Conservation (phyloP, 257 asterid species). For the Nemophila menziesii region DNA sequence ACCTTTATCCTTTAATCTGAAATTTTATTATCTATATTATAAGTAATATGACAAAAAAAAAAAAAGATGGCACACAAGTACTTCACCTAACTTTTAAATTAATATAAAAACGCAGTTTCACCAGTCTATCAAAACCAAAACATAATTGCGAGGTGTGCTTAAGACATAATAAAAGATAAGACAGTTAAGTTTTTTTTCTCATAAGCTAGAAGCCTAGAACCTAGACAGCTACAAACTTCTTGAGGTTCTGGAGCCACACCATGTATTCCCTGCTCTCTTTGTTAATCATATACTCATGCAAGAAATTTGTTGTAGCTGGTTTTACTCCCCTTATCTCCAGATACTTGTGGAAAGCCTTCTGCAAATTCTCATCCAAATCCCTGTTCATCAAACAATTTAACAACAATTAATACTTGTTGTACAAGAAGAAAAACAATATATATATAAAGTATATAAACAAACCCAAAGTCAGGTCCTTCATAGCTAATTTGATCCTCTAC, state of each 20-base stretch:
- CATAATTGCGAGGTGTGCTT: neutral
- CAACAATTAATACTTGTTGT: neutral
- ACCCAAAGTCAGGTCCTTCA: constrained; percentile 86
- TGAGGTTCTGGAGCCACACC: constrained; percentile 62
- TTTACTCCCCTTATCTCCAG: constrained; percentile 76
- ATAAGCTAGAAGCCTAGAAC: too few species aligned
- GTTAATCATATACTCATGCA: constrained; percentile 72
- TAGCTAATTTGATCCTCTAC: constrained; percentile 64
- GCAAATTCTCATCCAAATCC: constrained; percentile 91
- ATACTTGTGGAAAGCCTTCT: constrained; percentile 90
- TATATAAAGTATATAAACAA: constrained; percentile 12
- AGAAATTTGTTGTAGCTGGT: constrained; percentile 66
- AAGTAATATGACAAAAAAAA: too few species aligned
- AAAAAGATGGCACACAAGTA: too few species aligned
- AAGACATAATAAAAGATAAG: neutral
- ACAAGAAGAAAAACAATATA: neutral
- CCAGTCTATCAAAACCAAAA: too few species aligned
- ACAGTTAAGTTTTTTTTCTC: neutral
- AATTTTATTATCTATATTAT: too few species aligned
- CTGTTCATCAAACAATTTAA: constrained; percentile 14
- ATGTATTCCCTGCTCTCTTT: constrained; percentile 64
- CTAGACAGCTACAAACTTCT: constrained; percentile 55
- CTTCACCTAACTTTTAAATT: too few species aligned
- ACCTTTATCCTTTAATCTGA: too few species aligned
- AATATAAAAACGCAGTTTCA: too few species aligned